Evolutionary conservation across 768 basidiomycete species (phyloP).

Genomic region (Phallus indusiatus): DNA sequence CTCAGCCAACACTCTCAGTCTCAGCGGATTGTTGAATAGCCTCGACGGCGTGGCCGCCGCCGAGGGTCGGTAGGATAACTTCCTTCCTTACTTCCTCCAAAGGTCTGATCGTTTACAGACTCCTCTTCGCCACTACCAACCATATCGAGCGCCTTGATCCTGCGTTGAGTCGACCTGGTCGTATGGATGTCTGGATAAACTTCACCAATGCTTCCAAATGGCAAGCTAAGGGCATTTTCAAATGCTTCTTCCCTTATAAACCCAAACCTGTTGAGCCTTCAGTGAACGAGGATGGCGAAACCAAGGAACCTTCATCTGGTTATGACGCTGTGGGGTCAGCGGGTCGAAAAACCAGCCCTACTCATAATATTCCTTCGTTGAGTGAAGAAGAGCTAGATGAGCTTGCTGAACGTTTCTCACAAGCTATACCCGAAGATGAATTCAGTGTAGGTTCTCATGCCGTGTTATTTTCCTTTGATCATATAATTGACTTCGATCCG

Average conservation of each 20-base stretch:
- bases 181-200: slow-evolving; percentile 90
- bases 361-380: slow-evolving; percentile 57
- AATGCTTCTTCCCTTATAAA: slow-evolving; percentile 82
- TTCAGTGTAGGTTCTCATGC: slow-evolving; percentile 54
- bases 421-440: slow-evolving; percentile 78
- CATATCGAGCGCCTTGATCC: slow-evolving; percentile 90
- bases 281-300: slow-evolving; percentile 13
- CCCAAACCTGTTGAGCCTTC: slow-evolving; percentile 22
- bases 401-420: slow-evolving; percentile 75
- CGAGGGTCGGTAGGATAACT: slow-evolving; percentile 62
- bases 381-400: slow-evolving; percentile 67
- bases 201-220: slow-evolving; percentile 86
- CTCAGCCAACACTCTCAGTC: slow-evolving; percentile 75
- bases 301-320: slow-evolving; percentile 20
- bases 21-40: slow-evolving; percentile 80
- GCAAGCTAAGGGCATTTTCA: slow-evolving; percentile 91
- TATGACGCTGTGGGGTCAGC: slow-evolving; percentile 59
- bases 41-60: slow-evolving; percentile 81
- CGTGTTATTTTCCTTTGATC: background rate
- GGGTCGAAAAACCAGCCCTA: slow-evolving; percentile 44
- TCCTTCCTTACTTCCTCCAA: slow-evolving; percentile 1
- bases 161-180: slow-evolving; percentile 78
- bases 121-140: slow-evolving; percentile 89
- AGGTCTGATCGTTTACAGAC: slow-evolving; percentile 27
- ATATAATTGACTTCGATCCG: background rate